Evolutionary conservation across 371 early-diverging fungal genomes (phyloP).

Genomic region (Fennellomyces sp.): DNA sequence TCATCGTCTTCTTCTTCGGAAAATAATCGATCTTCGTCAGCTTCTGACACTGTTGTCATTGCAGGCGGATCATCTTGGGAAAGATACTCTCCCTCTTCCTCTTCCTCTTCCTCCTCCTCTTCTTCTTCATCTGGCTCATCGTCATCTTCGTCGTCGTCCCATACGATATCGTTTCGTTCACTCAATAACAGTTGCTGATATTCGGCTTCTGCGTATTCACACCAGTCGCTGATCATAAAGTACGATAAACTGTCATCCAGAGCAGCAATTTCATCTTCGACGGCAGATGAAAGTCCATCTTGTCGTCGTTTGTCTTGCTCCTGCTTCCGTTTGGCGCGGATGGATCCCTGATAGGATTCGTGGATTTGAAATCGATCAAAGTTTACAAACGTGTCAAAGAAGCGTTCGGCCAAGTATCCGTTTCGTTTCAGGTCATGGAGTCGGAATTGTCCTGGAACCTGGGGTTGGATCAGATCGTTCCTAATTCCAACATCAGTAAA

Average conservation of each 20-base stretch:
- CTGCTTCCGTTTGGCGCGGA: constrained; percentile 36
- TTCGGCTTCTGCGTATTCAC: constrained; percentile 41
- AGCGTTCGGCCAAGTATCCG: constrained; percentile 46
- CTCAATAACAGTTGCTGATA: constrained; percentile 31
- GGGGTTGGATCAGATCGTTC: constrained; percentile 50
- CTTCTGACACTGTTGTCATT: not conserved
- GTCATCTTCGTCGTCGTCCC: constrained; percentile 23
- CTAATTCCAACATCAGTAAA: too few relatives aligned
- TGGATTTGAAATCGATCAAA: constrained; percentile 49
- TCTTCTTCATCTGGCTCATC: constrained; percentile 23
- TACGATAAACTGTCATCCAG: constrained; percentile 23
- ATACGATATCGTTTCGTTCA: constrained; percentile 24
- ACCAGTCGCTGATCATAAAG: constrained; percentile 35
- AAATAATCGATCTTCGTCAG: not conserved
- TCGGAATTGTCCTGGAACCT: constrained; percentile 37
- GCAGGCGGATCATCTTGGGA: not conserved
- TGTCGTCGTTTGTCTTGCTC: constrained; percentile 13
- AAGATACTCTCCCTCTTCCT: constrained; percentile 8
- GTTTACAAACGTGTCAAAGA: constrained; percentile 52
- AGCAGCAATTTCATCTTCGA: constrained; percentile 4
- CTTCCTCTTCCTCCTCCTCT: constrained; percentile 16
- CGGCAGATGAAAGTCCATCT: not conserved
- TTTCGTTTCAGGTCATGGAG: constrained; percentile 45
- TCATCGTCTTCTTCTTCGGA: constrained; percentile 6
- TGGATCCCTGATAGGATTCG: constrained; percentile 40